A percentile compares a stretch with the other conserved stretches of the same genome.
Evolutionary conservation across 805 yeast genomes (phyloP).

Genomic region (Spathaspora sp.): DNA sequence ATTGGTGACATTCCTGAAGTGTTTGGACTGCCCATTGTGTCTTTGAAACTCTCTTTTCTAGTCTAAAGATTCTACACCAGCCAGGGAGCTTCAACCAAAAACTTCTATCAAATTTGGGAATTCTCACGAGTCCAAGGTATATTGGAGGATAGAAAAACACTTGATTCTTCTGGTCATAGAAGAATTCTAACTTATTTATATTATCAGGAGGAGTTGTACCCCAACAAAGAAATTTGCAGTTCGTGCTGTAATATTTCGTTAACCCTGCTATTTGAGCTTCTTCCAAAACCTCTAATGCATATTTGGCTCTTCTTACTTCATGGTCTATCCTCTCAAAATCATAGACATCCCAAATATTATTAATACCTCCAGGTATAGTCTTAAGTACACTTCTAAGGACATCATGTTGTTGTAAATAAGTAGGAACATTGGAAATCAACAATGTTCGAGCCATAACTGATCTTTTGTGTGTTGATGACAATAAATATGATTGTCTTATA

Average conservation of each 20-base stretch:
- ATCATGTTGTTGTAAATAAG: slow-evolving; percentile 19
- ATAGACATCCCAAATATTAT: slow-evolving; percentile 56
- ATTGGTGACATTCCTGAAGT: slow-evolving; percentile 10
- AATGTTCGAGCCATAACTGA: slow-evolving; percentile 28
- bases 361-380: slow-evolving; percentile 51
- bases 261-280: slow-evolving; percentile 13
- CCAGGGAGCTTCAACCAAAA: slow-evolving; percentile 26
- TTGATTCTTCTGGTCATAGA: neutral
- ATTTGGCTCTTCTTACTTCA: slow-evolving; percentile 18
- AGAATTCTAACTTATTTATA: neutral
- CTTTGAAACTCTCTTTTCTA: slow-evolving; percentile 18
- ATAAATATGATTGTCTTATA: slow-evolving; percentile 43
- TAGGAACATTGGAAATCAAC: slow-evolving; percentile 47
- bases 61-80: slow-evolving; percentile 17
- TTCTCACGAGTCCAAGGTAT: slow-evolving; percentile 11
- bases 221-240: neutral
- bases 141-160: slow-evolving; percentile 33
- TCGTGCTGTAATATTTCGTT: slow-evolving; percentile 1
- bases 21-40: slow-evolving; percentile 26
- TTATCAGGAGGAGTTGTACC: neutral
- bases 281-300: slow-evolving; percentile 28
- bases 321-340: slow-evolving; percentile 19
- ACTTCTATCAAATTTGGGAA: slow-evolving; percentile 19
- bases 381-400: slow-evolving; percentile 26
- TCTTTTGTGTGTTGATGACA: slow-evolving; percentile 20